Conservation (phyloP, 805 yeast species). For the Barnettozyma wickerhamii region DNA sequence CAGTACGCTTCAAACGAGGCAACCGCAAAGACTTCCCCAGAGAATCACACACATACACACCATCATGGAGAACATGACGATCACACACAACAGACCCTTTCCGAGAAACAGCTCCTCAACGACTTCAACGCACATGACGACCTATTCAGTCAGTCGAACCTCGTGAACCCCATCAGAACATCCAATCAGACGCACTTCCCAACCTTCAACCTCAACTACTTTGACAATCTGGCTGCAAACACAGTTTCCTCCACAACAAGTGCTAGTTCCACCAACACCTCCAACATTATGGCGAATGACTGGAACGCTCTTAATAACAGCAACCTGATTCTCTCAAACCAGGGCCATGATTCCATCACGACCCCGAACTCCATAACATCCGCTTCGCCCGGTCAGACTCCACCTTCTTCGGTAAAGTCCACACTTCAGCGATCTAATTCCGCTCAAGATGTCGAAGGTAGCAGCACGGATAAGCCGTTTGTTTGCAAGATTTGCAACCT, state of each 20-base stretch:
- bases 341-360: conserved; percentile 1
- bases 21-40: background rate
- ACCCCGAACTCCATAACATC: conserved; percentile 5
- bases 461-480: conserved; percentile 35
- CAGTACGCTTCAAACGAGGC: conserved; percentile 40
- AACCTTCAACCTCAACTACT: conserved; percentile 25
- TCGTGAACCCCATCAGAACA: conserved; percentile 5
- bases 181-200: conserved; percentile 20
- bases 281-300: background rate
- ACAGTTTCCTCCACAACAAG: conserved; percentile 1
- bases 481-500: conserved; percentile 57
- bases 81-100: background rate
- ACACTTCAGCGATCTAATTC: conserved; percentile 4
- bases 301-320: conserved; percentile 1
- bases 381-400: conserved; percentile 1
- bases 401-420: conserved; percentile 2
- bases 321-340: background rate
- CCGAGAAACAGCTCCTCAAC: conserved; percentile 9
- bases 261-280: background rate
- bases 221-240: conserved; percentile 20
- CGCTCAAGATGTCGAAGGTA: conserved; percentile 4
- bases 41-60: conserved; percentile 1
- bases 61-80: background rate
- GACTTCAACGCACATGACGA: conserved; percentile 6
- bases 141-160: conserved; percentile 1